Conservation (phyloP, 2,329 filamentous ascomycete genomes). For the Apiospora saccharicola region DNA sequence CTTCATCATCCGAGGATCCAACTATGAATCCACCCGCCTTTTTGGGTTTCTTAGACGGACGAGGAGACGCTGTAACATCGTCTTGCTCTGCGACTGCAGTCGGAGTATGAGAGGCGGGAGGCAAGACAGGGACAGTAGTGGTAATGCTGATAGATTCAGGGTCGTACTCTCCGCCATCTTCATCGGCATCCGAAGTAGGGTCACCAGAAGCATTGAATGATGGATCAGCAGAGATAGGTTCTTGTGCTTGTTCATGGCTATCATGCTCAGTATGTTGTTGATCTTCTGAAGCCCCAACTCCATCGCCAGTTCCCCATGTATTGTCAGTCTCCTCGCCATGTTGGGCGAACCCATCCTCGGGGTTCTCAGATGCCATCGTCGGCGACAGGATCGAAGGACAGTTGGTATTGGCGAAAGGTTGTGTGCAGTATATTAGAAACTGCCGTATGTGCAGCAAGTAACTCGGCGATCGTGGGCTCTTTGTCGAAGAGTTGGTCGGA, state of each 20-base stretch:
- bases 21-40: conserved; percentile 67
- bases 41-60: conserved; percentile 63
- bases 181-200: conserved; percentile 55
- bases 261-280: conserved; percentile 58
- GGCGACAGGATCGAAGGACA: conserved; percentile 19
- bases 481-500: neutral
- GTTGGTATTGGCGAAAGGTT: neutral
- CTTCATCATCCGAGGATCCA: conserved; percentile 67
- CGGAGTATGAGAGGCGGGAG: conserved; percentile 22
- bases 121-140: conserved; percentile 31
- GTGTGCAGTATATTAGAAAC: neutral
- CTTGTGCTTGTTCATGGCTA: conserved; percentile 63
- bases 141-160: conserved; percentile 60
- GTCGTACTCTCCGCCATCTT: conserved; percentile 65
- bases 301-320: conserved; percentile 58
- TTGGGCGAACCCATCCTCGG: conserved; percentile 34
- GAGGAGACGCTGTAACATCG: conserved; percentile 42
- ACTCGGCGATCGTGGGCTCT: conserved; percentile 6
- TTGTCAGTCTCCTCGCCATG: conserved; percentile 32
- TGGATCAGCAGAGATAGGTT: conserved; percentile 52
- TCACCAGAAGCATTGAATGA: conserved; percentile 58
- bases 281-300: conserved; percentile 64
- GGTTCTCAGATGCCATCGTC: conserved; percentile 40
- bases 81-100: conserved; percentile 37
- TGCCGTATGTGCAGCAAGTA: neutral